Conservation (phyloP, 306 rosid species). For the Rubus parviflorus region DNA sequence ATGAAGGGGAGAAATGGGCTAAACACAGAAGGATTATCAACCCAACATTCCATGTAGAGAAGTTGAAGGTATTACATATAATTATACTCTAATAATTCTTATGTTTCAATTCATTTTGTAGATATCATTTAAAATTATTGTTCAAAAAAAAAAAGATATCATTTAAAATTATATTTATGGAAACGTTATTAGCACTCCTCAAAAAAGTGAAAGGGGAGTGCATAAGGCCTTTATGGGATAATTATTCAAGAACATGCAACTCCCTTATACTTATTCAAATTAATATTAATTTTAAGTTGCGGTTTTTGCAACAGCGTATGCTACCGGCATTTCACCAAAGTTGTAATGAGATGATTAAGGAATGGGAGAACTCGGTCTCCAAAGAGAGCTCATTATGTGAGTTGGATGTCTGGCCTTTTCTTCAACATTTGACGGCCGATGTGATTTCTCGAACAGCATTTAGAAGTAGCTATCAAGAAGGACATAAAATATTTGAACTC, state of each 20-base stretch:
- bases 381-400: constrained; percentile 34
- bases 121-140: too few species aligned
- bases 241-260: too few species aligned
- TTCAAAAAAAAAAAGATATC: too few species aligned
- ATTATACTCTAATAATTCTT: background rate
- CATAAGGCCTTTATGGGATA: too few species aligned
- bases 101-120: background rate
- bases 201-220: too few species aligned
- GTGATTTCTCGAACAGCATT: constrained; percentile 44
- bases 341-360: constrained; percentile 33
- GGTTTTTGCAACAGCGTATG: constrained; percentile 33
- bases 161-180: too few species aligned
- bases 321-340: constrained; percentile 31
- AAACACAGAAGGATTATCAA: constrained; percentile 54
- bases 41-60: constrained; percentile 51
- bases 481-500: constrained; percentile 40
- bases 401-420: constrained; percentile 39
- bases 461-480: constrained; percentile 48
- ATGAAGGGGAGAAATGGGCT: constrained; percentile 60
- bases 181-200: too few species aligned
- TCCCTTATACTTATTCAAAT: too few species aligned
- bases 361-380: constrained; percentile 44
- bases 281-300: too few species aligned
- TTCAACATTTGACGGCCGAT: constrained; percentile 33
- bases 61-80: constrained; percentile 45